A percentile compares a stretch with the other conserved stretches of the same genome.
phyloP scores from a whole-genome alignment of 1,284 basidiomycete species.

The Apiotrichum laibachii region DNA sequence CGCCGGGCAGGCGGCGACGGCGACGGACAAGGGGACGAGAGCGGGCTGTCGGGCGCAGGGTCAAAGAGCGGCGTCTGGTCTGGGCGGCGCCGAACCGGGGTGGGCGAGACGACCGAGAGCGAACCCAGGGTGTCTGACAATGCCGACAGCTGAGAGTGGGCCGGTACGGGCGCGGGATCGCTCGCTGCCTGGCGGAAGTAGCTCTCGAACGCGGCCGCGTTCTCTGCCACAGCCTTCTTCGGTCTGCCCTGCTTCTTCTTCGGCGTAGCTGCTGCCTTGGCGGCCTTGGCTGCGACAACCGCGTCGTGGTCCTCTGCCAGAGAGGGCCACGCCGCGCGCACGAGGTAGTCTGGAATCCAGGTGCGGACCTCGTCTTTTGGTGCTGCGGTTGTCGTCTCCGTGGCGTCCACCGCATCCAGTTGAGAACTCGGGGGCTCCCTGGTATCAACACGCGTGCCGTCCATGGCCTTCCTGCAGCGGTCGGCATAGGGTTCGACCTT shows the following conservation, averaged over 20 bases:
- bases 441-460: constrained; percentile 36
- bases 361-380: constrained; percentile 29
- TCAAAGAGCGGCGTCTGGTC: not conserved
- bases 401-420: constrained; percentile 30
- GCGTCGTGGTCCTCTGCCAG: constrained; percentile 29
- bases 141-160: not conserved
- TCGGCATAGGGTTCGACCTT: constrained; percentile 24
- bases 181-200: not conserved
- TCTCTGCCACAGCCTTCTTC: not conserved
- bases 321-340: constrained; percentile 35
- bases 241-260: not conserved
- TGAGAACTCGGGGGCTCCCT: constrained; percentile 21
- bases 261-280: not conserved
- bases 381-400: not conserved
- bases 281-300: constrained; percentile 24
- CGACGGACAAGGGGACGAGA: too few species aligned
- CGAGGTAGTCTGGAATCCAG: constrained; percentile 38
- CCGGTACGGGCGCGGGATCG: too few species aligned
- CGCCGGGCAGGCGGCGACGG: too few species aligned
- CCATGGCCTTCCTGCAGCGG: constrained; percentile 37
- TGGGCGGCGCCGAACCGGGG: not conserved
- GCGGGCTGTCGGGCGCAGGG: not conserved
- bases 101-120: not conserved
- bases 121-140: not conserved
- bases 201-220: not conserved